Base-by-base conservation (phyloP, 1,284 basidiomycete species). In the Volvariella surrecta region DNA sequence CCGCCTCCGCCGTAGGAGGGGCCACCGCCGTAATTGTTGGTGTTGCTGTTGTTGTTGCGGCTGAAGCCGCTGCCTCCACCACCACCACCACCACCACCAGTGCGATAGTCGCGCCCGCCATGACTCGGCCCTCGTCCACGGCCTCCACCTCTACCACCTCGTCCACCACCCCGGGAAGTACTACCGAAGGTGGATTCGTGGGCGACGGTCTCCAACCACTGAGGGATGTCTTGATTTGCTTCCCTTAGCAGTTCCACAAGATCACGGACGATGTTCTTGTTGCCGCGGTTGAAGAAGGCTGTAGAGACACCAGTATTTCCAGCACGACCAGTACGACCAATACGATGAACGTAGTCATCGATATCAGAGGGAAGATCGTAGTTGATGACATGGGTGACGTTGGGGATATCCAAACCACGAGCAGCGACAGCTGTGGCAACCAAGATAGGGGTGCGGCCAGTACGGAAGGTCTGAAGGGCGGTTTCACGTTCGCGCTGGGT, bases 341-440 rank as follows among this genome's bases (percentile, higher is more conserved):
- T 97, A 59, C 93, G 90, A 64, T 97, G 93, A 40, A 96, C 94
- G 65, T 97, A 97, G 65, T 97, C 96, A 60, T 99, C 95, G 50
- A 99, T 95, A 67, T 99, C 95, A 49, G 87, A 89, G 15, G 95
- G 95, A n/a, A 99, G 72, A 64, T 99, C 96, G 68, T 97, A 99
- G 67, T 95, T 95, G 70, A 99, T 76, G 57, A 99, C 95, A 64
- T 99, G 96, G 21, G 91, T 97, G 58, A 99, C 95, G 65, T 99
- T 96, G 54, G 96, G 96, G 55, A 99, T 99, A 71, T 99, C 95
- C 56, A 99, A 82, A 64, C 95, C 95, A 75, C 96, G 92, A 47
- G 96, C 95, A 42, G 95, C 95, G 48, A 99, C 96, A 44, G 95
- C 96, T 20, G 96, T 99, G 39, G 95, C 95, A 49, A 99, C 95